Conservation (phyloP, 2,329 filamentous ascomycete genomes). For the Didymosphaeria variabile region DNA sequence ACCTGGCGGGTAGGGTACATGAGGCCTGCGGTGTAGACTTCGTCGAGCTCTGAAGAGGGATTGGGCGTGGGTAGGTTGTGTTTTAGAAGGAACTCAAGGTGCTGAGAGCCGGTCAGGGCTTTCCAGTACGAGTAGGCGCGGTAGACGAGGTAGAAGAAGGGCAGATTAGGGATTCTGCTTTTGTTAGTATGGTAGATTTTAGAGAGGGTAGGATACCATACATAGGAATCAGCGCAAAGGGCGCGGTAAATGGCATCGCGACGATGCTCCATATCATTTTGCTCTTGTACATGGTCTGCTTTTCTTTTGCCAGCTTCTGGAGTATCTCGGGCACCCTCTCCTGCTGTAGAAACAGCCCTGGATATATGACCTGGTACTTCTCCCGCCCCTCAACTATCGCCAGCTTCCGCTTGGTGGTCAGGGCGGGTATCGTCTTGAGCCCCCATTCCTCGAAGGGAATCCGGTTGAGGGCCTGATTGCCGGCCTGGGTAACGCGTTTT, state of each 20-base stretch:
- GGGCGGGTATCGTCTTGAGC: conserved; percentile 88
- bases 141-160: conserved; percentile 95
- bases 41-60: conserved; percentile 75
- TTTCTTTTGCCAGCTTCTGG: conserved; percentile 76
- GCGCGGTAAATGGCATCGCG: conserved; percentile 74
- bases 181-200: conserved; percentile 14
- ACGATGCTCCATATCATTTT: conserved; percentile 77
- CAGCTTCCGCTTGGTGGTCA: conserved; percentile 71
- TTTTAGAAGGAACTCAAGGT: conserved; percentile 81
- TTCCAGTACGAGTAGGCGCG: conserved; percentile 68
- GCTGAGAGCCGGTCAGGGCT: conserved; percentile 82
- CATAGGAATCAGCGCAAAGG: conserved; percentile 86
- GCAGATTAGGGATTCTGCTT: conserved; percentile 84
- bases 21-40: conserved; percentile 71
- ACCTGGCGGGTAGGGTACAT: conserved; percentile 54
- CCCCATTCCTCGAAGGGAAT: conserved; percentile 99
- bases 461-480: conserved; percentile 83
- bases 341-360: conserved; percentile 72
- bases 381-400: conserved; percentile 70
- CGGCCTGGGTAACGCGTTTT: conserved; percentile 83
- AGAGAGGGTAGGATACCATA: conserved; percentile 58
- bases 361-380: conserved; percentile 79
- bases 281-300: conserved; percentile 78
- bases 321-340: conserved; percentile 73
- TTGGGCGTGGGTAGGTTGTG: conserved; percentile 73